A percentile compares a stretch with the other conserved stretches of the same genome.
phyloP scores from a whole-genome alignment of 345 rosid genomes.

The Pugionium dolabratum region DNA sequence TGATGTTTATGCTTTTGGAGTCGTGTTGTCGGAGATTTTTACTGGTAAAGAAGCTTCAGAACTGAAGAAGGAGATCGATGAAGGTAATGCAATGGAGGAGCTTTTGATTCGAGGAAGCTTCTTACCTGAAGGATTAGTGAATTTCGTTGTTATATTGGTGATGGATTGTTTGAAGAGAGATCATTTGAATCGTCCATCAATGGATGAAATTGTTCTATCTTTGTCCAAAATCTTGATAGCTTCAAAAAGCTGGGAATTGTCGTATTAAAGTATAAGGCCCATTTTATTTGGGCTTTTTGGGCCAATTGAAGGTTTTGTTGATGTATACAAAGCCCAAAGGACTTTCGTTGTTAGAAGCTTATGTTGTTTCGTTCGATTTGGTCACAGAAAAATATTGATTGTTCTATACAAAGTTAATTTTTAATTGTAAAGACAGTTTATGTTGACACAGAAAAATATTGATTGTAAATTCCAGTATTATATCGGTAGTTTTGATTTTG shows the following conservation, averaged over 20 bases:
- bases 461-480: too few species aligned
- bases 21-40: conserved; percentile 62
- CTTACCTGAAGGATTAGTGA: conserved; percentile 50
- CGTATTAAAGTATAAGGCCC: conserved; percentile 26
- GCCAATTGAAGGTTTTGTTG: neutral
- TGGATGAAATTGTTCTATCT: conserved; percentile 58
- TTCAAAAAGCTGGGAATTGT: conserved; percentile 45
- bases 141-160: conserved; percentile 47
- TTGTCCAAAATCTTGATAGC: conserved; percentile 52
- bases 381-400: neutral
- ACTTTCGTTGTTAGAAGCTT: neutral
- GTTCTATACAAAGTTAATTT: neutral
- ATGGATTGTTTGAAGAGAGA: conserved; percentile 59
- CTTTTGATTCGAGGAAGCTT: conserved; percentile 46
- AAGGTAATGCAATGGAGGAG: conserved; percentile 38
- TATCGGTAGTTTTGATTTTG: too few species aligned
- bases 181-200: conserved; percentile 64
- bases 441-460: too few species aligned
- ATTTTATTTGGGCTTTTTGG: neutral
- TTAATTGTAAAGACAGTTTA: too few species aligned
- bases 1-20: conserved; percentile 85
- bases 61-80: conserved; percentile 41
- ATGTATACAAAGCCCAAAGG: neutral
- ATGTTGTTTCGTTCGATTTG: conserved; percentile 14
- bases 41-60: conserved; percentile 62